Evolutionary conservation across 306 rosid genomes (phyloP).

Genomic region (Chamaecrista fasciculata): DNA sequence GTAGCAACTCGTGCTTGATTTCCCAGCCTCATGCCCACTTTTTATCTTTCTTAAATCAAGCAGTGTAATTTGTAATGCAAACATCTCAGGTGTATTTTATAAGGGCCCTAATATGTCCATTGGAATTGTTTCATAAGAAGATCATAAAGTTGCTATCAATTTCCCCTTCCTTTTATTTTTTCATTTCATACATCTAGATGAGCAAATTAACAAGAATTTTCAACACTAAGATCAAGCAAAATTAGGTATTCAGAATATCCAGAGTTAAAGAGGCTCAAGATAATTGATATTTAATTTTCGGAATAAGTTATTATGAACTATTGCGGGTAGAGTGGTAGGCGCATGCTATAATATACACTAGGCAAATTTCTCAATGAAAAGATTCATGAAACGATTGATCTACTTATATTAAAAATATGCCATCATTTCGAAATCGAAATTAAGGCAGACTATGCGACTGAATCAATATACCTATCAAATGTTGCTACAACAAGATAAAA

Average conservation of each 20-base stretch:
- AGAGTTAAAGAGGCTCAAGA: neutral
- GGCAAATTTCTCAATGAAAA: neutral
- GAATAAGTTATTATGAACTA: neutral
- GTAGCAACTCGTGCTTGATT: neutral
- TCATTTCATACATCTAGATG: constrained; percentile 2
- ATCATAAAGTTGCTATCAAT: constrained; percentile 2
- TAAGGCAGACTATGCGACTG: neutral
- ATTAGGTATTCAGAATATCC: neutral
- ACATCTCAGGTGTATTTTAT: neutral
- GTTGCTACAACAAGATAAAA: constrained; percentile 14
- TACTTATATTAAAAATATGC: neutral
- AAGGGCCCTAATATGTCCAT: neutral
- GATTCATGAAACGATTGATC: neutral
- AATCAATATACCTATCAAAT: neutral
- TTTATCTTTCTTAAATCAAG: constrained; percentile 18
- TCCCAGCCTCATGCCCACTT: constrained; percentile 6
- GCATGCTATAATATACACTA: neutral
- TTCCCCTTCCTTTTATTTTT: neutral
- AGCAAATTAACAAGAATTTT: constrained; percentile 5
- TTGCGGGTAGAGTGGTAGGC: neutral
- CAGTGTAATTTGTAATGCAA: neutral
- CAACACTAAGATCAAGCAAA: neutral
- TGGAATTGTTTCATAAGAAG: constrained; percentile 9
- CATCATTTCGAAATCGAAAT: constrained; percentile 8
- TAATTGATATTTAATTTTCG: constrained; percentile 11